Percentiles rank a stretch among this genome's conserved stretches.
These are phyloP conservation scores for Rhodotorula diobovata DNA, from an alignment of 768 basidiomycete genomes.

Conservation along the genomic window DNA sequence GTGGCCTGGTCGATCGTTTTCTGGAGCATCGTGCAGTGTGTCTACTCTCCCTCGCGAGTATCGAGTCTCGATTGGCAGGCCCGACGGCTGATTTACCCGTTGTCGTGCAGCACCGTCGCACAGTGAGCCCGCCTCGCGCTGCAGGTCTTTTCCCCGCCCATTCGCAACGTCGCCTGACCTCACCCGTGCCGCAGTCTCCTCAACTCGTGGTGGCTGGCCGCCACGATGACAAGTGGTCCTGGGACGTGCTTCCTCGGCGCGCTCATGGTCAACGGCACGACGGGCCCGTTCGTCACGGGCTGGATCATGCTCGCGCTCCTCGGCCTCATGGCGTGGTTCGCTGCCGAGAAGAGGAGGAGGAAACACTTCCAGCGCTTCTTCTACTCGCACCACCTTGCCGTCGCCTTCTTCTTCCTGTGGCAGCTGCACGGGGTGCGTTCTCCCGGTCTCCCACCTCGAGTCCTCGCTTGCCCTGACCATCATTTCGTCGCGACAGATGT, in stretches of 20 bases:
- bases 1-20: constrained; percentile 85
- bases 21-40: constrained; percentile 68
- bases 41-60: constrained; percentile 31
- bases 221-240: constrained; percentile 58
- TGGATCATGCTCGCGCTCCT: constrained; percentile 56
- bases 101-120: constrained; percentile 1
- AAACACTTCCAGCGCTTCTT: constrained; percentile 74
- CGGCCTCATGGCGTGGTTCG: constrained; percentile 76
- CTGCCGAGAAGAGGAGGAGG: constrained; percentile 64
- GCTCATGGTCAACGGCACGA: constrained; percentile 66
- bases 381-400: constrained; percentile 55
- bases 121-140: constrained; percentile 6
- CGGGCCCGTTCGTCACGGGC: constrained; percentile 52
- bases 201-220: constrained; percentile 56
- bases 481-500: constrained; percentile 27
- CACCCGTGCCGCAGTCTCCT: constrained; percentile 51
- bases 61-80: rapidly evolving
- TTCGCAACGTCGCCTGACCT: background rate
- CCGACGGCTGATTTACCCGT: background rate
- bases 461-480: rapidly evolving
- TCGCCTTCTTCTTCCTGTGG: constrained; percentile 89
- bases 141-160: no score
- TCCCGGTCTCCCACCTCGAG: no score
- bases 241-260: constrained; percentile 64
- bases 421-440: constrained; percentile 51